Evolutionary conservation across 2,329 filamentous ascomycete species (phyloP).

Genomic region (Beauveria sp.): DNA sequence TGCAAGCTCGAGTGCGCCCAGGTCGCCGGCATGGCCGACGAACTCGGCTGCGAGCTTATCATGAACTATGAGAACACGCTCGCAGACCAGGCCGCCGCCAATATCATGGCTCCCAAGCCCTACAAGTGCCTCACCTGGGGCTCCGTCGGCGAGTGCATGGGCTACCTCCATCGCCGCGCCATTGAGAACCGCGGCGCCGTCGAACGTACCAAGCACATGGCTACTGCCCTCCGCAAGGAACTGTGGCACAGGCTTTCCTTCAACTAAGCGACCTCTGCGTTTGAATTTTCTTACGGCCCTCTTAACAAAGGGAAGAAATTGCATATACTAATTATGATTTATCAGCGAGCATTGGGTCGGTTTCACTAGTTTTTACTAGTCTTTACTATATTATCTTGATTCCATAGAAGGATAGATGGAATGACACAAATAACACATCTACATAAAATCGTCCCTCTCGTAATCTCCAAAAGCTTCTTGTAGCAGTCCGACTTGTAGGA

Average conservation of each 20-base stretch:
- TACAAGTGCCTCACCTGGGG: slow-evolving; percentile 19
- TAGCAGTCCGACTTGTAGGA: neutral
- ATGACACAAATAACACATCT: neutral
- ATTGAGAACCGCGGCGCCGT: slow-evolving; percentile 19
- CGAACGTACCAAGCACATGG: slow-evolving; percentile 19
- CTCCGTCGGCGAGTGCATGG: slow-evolving; percentile 17
- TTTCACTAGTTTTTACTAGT: neutral
- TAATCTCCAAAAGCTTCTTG: neutral
- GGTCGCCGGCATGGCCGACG: slow-evolving; percentile 84
- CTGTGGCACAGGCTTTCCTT: slow-evolving; percentile 20
- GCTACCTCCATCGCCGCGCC: slow-evolving; percentile 16
- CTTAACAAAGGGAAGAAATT: neutral
- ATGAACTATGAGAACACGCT: slow-evolving; percentile 9
- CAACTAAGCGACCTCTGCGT: neutral
- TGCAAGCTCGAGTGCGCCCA: slow-evolving; percentile 46
- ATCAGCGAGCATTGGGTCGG: slow-evolving; percentile 7
- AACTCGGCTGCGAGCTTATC: slow-evolving; percentile 57
- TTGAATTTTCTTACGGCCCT: neutral
- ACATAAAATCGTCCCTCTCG: neutral
- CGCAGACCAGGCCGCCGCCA: slow-evolving; percentile 9
- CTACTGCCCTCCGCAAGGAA: slow-evolving; percentile 21
- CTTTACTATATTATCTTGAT: neutral
- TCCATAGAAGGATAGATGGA: neutral
- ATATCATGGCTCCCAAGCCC: slow-evolving; percentile 31
- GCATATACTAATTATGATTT: slow-evolving; percentile 6